Conservation (phyloP, 805 yeast species). For the Hanseniaspora lindneri region DNA sequence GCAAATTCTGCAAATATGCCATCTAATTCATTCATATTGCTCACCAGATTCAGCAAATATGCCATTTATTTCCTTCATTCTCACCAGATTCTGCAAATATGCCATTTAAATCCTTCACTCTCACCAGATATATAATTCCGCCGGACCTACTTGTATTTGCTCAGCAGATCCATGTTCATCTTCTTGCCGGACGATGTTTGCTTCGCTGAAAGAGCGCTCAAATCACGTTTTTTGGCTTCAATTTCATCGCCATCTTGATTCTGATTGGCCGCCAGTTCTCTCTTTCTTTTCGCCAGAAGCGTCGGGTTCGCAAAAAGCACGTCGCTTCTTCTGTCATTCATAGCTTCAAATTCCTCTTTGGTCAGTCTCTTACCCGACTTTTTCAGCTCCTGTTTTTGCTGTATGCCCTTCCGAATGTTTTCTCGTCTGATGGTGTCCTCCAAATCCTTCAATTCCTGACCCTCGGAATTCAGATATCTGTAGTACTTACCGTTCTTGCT, state of each 20-base stretch:
- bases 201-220: slow-evolving; percentile 1
- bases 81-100: too few species aligned
- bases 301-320: slow-evolving; percentile 31
- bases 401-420: slow-evolving; percentile 32
- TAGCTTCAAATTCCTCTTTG: slow-evolving; percentile 25
- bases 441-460: slow-evolving; percentile 32
- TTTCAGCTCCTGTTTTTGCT: slow-evolving; percentile 25
- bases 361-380: slow-evolving; percentile 22
- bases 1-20: too few species aligned
- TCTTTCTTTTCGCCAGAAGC: slow-evolving; percentile 20
- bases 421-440: slow-evolving; percentile 30
- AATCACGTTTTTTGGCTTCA: slow-evolving; percentile 6
- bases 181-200: background rate
- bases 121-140: too few species aligned
- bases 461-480: slow-evolving; percentile 46
- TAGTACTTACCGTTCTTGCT: slow-evolving; percentile 40
- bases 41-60: too few species aligned
- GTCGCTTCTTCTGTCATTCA: slow-evolving; percentile 23
- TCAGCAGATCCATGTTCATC: slow-evolving; percentile 4
- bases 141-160: slow-evolving; percentile 5
- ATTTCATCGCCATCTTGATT: background rate
- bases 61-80: too few species aligned
- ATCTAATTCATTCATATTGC: too few species aligned
- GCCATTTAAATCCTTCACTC: too few species aligned
- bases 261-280: slow-evolving; percentile 11